These are phyloP conservation scores for Geotrichum ghanense DNA, from an alignment of 805 yeast genomes.

Conservation along the genomic window DNA sequence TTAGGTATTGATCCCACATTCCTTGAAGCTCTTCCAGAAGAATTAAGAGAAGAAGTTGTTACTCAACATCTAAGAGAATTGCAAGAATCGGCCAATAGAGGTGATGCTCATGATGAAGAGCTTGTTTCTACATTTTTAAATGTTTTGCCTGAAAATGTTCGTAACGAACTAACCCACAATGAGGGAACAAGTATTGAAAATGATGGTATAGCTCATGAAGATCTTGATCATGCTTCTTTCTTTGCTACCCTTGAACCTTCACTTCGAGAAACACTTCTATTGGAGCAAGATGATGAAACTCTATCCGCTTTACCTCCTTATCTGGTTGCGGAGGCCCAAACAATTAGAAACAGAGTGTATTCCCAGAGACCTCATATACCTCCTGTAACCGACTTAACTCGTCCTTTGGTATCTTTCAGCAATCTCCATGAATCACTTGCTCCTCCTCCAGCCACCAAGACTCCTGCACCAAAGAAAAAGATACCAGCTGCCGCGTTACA, in stretches of 20 bases:
- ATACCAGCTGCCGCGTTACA: slow-evolving; percentile 35
- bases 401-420: background rate
- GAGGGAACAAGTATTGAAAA: slow-evolving; percentile 16
- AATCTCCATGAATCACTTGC: slow-evolving; percentile 2
- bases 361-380: background rate
- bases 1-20: slow-evolving; percentile 90
- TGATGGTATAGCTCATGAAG: slow-evolving; percentile 14
- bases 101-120: slow-evolving; percentile 38
- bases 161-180: slow-evolving; percentile 28
- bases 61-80: slow-evolving; percentile 74
- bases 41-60: slow-evolving; percentile 85
- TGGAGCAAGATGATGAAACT: slow-evolving; percentile 24
- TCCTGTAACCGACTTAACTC: background rate
- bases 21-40: slow-evolving; percentile 81
- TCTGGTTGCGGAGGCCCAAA: slow-evolving; percentile 24
- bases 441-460: slow-evolving; percentile 1
- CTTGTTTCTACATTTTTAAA: slow-evolving; percentile 71
- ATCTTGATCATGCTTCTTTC: slow-evolving; percentile 21
- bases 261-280: slow-evolving; percentile 22
- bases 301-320: slow-evolving; percentile 21
- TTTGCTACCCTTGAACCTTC: slow-evolving; percentile 24
- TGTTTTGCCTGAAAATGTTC: slow-evolving; percentile 58
- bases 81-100: slow-evolving; percentile 31
- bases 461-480: slow-evolving; percentile 7
- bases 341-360: slow-evolving; percentile 12